phyloP scores from a whole-genome alignment of 768 basidiomycete species.

The Hemileccinum impolitum region DNA sequence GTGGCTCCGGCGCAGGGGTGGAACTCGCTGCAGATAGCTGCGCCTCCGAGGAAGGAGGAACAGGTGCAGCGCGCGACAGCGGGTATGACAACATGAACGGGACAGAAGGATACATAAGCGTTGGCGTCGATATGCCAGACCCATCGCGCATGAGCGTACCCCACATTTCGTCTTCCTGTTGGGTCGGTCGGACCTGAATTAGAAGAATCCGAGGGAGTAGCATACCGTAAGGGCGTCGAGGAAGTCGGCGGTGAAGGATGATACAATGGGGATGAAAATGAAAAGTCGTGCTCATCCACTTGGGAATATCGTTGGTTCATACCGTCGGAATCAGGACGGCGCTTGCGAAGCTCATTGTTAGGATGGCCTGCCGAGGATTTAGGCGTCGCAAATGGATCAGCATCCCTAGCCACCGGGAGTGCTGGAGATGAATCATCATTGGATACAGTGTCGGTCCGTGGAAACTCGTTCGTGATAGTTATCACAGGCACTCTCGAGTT shows the following conservation, averaged over 20 bases:
- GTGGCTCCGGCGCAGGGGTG: no score
- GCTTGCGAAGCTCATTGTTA: neutral
- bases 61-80: slow-evolving; percentile 3
- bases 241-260: neutral
- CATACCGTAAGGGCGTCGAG: neutral
- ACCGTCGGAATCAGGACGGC: neutral
- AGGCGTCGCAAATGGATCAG: neutral
- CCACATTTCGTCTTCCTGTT: slow-evolving; percentile 24
- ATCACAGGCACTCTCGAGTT: neutral
- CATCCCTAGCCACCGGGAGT: neutral
- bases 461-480: neutral
- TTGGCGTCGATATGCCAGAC: slow-evolving; percentile 15
- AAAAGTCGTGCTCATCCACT: neutral
- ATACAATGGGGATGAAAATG: neutral
- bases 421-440: neutral
- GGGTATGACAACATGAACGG: slow-evolving; percentile 2
- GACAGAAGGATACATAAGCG: neutral
- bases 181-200: no score
- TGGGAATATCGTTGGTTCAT: neutral
- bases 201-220: slow-evolving; percentile 11
- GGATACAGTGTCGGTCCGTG: neutral
- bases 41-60: neutral
- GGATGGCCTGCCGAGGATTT: neutral
- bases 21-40: neutral
- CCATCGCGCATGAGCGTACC: slow-evolving; percentile 13